Conservation (phyloP, 1,139 yeast genomes). For the Geotrichum fermentans region DNA sequence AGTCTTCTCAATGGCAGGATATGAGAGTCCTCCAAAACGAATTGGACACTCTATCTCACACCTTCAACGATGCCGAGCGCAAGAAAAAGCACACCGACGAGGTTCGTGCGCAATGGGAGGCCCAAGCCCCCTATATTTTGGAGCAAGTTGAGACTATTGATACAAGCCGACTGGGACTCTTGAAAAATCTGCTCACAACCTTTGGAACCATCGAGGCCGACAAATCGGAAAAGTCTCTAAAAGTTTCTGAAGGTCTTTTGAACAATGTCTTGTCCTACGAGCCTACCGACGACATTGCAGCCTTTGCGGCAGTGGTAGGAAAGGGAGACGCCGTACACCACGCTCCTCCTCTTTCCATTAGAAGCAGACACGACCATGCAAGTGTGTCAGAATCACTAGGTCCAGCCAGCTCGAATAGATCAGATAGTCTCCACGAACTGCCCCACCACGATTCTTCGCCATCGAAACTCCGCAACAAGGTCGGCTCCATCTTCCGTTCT, state of each 20-base stretch:
- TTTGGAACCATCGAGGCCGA: constrained; percentile 55
- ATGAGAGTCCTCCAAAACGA: constrained; percentile 32
- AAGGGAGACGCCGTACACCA: constrained; percentile 11
- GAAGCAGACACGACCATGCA: constrained; percentile 6
- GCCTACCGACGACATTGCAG: constrained; percentile 53
- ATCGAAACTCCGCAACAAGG: constrained; percentile 59
- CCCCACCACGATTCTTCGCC: constrained; percentile 17
- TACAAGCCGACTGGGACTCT: constrained; percentile 55
- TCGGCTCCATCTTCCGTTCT: constrained; percentile 78
- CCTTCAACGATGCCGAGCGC: constrained; percentile 24
- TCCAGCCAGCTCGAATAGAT: constrained; percentile 18
- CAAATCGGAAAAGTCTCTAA: constrained; percentile 33
- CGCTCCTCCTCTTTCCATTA: constrained; percentile 5
- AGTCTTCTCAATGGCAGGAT: constrained; percentile 32
- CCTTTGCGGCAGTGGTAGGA: constrained; percentile 47
- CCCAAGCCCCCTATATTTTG: constrained; percentile 72
- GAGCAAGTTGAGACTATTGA: constrained; percentile 75
- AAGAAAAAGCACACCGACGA: constrained; percentile 27
- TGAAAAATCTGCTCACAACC: constrained; percentile 64
- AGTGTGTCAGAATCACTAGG: constrained; percentile 16
- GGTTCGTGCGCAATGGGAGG: constrained; percentile 51
- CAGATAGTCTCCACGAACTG: constrained; percentile 9
- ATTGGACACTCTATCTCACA: constrained; percentile 29
- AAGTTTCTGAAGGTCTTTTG: constrained; percentile 57
- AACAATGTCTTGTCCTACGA: constrained; percentile 59